Percentiles rank a stretch among this genome's conserved stretches.
These are phyloP conservation scores for Casuarina glauca DNA, from an alignment of 306 rosid genomes.

Conservation along the genomic window DNA sequence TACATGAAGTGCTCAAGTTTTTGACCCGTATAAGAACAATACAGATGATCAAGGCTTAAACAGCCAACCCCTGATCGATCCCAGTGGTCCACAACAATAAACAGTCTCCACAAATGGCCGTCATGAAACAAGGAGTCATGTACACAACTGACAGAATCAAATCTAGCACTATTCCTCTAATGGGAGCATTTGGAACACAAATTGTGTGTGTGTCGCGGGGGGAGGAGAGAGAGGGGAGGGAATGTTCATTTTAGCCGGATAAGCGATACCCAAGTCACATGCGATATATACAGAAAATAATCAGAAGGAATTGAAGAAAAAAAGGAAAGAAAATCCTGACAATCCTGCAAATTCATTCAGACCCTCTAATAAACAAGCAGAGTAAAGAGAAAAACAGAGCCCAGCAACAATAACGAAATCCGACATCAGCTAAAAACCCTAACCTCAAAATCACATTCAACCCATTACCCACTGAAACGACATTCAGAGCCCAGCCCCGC, in stretches of 20 bases:
- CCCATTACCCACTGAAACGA: neutral
- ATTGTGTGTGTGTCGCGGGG: neutral
- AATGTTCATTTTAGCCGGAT: neutral
- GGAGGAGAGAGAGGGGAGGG: too few species aligned
- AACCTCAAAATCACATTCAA: conserved; percentile 17
- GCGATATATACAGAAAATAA: neutral
- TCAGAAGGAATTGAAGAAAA: neutral
- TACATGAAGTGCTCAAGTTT: neutral
- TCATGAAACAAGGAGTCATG: neutral
- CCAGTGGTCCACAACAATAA: neutral
- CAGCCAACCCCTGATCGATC: neutral
- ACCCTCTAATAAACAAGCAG: neutral
- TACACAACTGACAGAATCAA: neutral
- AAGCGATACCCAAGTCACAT: neutral
- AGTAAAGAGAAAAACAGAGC: neutral
- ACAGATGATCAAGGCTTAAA: neutral
- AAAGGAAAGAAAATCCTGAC: neutral
- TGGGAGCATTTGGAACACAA: neutral
- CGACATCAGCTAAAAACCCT: conserved; percentile 17
- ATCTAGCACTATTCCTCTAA: neutral
- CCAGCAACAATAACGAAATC: neutral
- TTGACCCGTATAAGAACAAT: neutral
- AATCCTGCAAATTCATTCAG: neutral
- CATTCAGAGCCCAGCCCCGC: neutral
- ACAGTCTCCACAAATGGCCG: neutral